Evolutionary conservation across 2,329 filamentous ascomycete species (phyloP).

Genomic region (Harringtonia lauricola): DNA sequence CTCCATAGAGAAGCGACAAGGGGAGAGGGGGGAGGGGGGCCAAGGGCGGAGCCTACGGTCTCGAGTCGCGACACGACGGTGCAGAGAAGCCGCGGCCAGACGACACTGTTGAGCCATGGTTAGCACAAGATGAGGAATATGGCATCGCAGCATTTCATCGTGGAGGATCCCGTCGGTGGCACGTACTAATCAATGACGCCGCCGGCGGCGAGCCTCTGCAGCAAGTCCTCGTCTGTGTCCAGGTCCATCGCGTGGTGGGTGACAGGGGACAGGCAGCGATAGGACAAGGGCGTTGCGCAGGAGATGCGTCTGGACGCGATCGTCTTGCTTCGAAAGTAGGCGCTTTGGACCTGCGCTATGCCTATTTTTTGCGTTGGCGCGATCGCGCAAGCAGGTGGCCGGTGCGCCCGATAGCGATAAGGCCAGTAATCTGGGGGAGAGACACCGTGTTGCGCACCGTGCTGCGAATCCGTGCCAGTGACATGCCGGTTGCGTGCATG

Average conservation of each 20-base stretch:
- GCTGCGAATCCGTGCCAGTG: no score
- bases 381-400: no score
- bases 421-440: no score
- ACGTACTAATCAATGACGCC: constrained; percentile 42
- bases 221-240: constrained; percentile 38
- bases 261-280: background rate
- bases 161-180: no score
- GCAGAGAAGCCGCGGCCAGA: constrained; percentile 58
- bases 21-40: constrained; percentile 6
- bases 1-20: background rate
- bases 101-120: constrained; percentile 34
- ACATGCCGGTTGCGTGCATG: no score
- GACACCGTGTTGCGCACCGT: no score
- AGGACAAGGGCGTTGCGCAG: background rate
- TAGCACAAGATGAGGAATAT: no score
- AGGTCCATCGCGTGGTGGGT: constrained; percentile 35
- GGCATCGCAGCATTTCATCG: no score
- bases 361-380: no score
- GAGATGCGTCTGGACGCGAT: background rate
- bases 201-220: constrained; percentile 38
- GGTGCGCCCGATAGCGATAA: no score
- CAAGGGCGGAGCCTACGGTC: constrained; percentile 28
- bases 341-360: no score
- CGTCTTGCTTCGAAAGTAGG: no score
- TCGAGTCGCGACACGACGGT: constrained; percentile 59